Evolutionary conservation across 306 rosid genomes (phyloP).

Genomic region (Canavalia ensiformis): DNA sequence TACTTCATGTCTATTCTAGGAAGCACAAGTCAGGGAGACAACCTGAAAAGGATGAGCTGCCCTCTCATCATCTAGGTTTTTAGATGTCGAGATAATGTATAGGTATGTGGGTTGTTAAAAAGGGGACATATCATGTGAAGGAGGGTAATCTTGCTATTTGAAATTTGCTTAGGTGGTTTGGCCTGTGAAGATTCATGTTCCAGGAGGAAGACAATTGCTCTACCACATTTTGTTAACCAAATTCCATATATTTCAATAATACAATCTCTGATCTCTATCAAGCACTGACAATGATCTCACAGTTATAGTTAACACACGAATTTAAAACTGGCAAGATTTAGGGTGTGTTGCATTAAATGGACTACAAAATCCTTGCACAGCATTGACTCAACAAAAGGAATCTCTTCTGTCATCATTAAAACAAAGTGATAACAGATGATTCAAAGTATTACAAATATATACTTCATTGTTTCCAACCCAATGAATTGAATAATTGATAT

Average conservation of each 20-base stretch:
- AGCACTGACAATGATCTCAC: not conserved
- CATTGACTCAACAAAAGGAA: slow-evolving; percentile 33
- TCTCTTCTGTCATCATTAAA: not conserved
- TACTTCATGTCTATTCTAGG: not conserved
- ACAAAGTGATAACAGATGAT: not conserved
- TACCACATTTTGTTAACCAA: not conserved
- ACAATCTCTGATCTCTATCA: not conserved
- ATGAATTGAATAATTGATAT: slow-evolving; percentile 13
- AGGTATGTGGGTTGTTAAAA: not conserved
- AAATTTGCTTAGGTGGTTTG: not conserved
- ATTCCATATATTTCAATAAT: not conserved
- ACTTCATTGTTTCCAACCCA: not conserved
- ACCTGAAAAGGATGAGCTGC: too few species aligned
- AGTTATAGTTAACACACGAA: slow-evolving; percentile 27
- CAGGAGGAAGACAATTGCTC: not conserved
- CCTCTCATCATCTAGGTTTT: not conserved
- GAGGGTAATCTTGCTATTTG: not conserved
- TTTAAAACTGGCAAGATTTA: slow-evolving; percentile 13
- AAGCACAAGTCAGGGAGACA: not conserved
- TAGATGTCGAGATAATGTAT: not conserved
- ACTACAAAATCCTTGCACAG: slow-evolving; percentile 27
- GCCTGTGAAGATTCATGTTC: not conserved
- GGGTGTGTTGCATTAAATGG: slow-evolving; percentile 13
- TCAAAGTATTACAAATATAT: not conserved
- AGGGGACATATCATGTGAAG: not conserved